phyloP scores from a whole-genome alignment of 169 alveolate species.

The Babesia divergens region DNA sequence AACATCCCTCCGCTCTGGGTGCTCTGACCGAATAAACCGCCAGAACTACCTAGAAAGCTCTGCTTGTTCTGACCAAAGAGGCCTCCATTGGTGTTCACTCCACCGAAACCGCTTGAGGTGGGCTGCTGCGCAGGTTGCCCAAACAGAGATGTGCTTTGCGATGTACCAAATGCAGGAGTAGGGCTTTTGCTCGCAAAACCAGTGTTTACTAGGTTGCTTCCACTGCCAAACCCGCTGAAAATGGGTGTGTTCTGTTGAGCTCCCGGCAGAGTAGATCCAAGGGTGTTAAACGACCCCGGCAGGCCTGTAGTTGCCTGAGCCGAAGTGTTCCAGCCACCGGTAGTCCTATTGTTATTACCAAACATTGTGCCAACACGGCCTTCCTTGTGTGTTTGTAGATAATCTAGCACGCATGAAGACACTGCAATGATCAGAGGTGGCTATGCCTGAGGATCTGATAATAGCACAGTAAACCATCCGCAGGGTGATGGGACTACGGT shows the following conservation, averaged over 20 bases:
- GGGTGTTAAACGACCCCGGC: slow-evolving; percentile 15
- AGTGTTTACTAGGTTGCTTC: not conserved
- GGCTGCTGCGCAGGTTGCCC: slow-evolving; percentile 44
- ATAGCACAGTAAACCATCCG: too few species aligned
- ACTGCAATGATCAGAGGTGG: too few species aligned
- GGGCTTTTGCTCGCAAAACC: slow-evolving; percentile 30
- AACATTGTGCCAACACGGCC: slow-evolving; percentile 6
- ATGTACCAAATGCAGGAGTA: slow-evolving; percentile 14
- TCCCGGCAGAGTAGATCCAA: slow-evolving; percentile 1
- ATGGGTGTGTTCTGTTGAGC: not conserved
- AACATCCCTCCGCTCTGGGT: not conserved
- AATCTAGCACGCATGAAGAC: not conserved
- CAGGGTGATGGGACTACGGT: too few species aligned
- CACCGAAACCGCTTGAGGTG: slow-evolving; percentile 14
- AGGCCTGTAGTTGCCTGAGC: slow-evolving; percentile 30
- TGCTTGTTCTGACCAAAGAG: slow-evolving; percentile 20
- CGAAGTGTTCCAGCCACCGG: slow-evolving; percentile 34
- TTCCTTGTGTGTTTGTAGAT: not conserved
- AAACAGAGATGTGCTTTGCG: slow-evolving; percentile 43
- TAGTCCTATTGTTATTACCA: slow-evolving; percentile 43
- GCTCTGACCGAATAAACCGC: slow-evolving; percentile 3
- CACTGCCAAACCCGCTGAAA: slow-evolving; percentile 40
- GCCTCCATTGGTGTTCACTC: slow-evolving; percentile 3
- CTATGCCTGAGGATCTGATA: too few species aligned
- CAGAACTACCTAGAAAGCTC: slow-evolving; percentile 16